Conservation (phyloP, 306 rosid species). For the Trichosanthes cucumerina region DNA sequence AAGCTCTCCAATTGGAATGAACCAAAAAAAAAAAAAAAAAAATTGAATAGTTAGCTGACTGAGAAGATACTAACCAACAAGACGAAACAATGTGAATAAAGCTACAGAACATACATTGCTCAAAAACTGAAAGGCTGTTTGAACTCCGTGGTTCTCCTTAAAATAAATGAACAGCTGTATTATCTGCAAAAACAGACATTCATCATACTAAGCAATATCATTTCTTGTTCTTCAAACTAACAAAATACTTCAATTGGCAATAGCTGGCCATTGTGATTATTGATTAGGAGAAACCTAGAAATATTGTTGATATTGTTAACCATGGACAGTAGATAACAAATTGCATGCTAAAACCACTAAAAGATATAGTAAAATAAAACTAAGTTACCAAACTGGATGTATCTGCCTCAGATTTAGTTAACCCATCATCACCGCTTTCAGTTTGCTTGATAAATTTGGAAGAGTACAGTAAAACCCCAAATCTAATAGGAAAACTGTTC, state of each 20-base stretch:
- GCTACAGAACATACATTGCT: conserved; percentile 53
- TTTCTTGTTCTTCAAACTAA: not conserved
- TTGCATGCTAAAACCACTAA: not conserved
- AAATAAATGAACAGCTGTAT: conserved; percentile 70
- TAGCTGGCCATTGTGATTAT: not conserved
- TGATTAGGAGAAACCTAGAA: not conserved
- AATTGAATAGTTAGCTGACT: not conserved
- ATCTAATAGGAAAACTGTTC: conserved; percentile 73
- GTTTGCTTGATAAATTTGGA: conserved; percentile 54
- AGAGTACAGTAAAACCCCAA: conserved; percentile 80
- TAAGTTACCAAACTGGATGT: conserved; percentile 54
- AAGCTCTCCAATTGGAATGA: not conserved
- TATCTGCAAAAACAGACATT: conserved; percentile 42
- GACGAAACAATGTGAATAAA: not conserved
- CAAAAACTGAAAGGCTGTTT: conserved; percentile 80
- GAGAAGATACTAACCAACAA: not conserved
- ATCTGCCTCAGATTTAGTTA: conserved; percentile 46
- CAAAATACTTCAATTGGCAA: not conserved
- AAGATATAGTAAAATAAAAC: conserved; percentile 1
- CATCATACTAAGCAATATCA: conserved; percentile 12
- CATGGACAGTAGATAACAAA: not conserved
- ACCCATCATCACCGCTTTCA: conserved; percentile 26
- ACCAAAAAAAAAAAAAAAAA: not conserved
- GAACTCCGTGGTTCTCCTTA: conserved; percentile 58
- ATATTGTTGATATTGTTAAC: not conserved